These are phyloP conservation scores for Saccharomyces pastorianus DNA, from an alignment of 1,139 yeast genomes.

Conservation along the genomic window DNA sequence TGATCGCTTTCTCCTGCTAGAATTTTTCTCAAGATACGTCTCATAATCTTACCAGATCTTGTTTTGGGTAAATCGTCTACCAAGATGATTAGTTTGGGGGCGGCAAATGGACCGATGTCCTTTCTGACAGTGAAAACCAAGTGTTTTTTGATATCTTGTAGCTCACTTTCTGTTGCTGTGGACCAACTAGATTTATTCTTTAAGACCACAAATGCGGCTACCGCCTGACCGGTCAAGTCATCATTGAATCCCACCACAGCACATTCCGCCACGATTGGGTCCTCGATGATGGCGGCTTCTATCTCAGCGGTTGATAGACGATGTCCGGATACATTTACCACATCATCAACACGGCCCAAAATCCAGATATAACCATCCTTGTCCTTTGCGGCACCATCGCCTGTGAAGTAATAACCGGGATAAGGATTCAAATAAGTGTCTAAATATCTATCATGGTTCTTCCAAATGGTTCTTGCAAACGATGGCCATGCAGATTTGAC, in stretches of 20 bases:
- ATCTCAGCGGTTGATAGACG: conserved; percentile 76
- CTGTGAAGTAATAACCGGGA: conserved; percentile 63
- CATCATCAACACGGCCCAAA: conserved; percentile 76
- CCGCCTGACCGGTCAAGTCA: conserved; percentile 77
- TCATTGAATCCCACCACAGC: conserved; percentile 79
- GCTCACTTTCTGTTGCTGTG: conserved; percentile 37
- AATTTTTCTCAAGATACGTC: conserved; percentile 71
- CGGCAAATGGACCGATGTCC: conserved; percentile 80
- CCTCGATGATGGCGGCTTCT: conserved; percentile 71
- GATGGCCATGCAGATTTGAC: conserved; percentile 72
- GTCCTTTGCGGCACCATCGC: conserved; percentile 80
- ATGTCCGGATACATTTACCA: conserved; percentile 75
- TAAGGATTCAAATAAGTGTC: conserved; percentile 69
- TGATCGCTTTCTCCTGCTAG: conserved; percentile 73
- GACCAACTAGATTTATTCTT: conserved; percentile 38
- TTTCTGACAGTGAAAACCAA: conserved; percentile 64
- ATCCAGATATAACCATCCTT: conserved; percentile 73
- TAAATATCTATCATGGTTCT: conserved; percentile 56
- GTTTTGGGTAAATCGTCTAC: conserved; percentile 79
- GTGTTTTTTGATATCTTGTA: conserved; percentile 56
- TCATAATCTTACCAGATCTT: conserved; percentile 77
- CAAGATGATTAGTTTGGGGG: conserved; percentile 63
- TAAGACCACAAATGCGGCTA: conserved; percentile 69
- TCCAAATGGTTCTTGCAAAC: conserved; percentile 67
- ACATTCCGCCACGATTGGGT: conserved; percentile 60